phyloP scores from a whole-genome alignment of 2,329 filamentous ascomycete species.

The Drechslerella coelobrocha region DNA sequence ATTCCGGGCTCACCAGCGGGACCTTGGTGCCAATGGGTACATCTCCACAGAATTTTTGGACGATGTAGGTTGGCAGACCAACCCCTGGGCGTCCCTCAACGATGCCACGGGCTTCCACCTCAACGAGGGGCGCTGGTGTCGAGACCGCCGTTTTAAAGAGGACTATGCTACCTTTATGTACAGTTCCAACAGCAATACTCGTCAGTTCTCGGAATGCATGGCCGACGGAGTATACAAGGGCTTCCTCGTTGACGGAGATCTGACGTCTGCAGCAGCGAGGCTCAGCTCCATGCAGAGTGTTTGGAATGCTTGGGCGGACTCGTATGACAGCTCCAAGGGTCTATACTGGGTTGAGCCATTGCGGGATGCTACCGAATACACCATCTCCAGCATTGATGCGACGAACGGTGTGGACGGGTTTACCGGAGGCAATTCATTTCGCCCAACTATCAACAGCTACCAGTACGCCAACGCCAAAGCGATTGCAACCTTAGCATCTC shows the following conservation, averaged over 20 bases:
- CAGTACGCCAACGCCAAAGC: slow-evolving; percentile 60
- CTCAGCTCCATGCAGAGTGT: slow-evolving; percentile 58
- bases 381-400: slow-evolving; percentile 60
- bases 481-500: slow-evolving; percentile 58
- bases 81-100: slow-evolving; percentile 60
- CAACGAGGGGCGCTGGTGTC: slow-evolving; percentile 60
- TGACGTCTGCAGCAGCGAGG: slow-evolving; percentile 55
- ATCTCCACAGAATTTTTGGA: slow-evolving; percentile 62
- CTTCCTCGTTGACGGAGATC: slow-evolving; percentile 60
- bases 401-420: slow-evolving; percentile 60
- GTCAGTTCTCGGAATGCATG: slow-evolving; percentile 61
- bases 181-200: slow-evolving; percentile 58
- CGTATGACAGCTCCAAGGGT: slow-evolving; percentile 58
- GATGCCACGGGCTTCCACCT: slow-evolving; percentile 61
- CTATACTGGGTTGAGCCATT: slow-evolving; percentile 61
- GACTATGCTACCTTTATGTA: slow-evolving; percentile 61
- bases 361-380: slow-evolving; percentile 61
- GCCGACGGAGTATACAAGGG: slow-evolving; percentile 59
- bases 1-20: slow-evolving; percentile 61
- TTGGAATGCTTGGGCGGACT: slow-evolving; percentile 58
- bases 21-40: slow-evolving; percentile 59
- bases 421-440: slow-evolving; percentile 59
- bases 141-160: slow-evolving; percentile 60
- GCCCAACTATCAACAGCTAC: slow-evolving; percentile 61
- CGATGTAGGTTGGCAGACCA: slow-evolving; percentile 60